These are phyloP conservation scores for Phytophthora tentaculata DNA, from an alignment of 352 stramenopile genomes.

Conservation along the genomic window DNA sequence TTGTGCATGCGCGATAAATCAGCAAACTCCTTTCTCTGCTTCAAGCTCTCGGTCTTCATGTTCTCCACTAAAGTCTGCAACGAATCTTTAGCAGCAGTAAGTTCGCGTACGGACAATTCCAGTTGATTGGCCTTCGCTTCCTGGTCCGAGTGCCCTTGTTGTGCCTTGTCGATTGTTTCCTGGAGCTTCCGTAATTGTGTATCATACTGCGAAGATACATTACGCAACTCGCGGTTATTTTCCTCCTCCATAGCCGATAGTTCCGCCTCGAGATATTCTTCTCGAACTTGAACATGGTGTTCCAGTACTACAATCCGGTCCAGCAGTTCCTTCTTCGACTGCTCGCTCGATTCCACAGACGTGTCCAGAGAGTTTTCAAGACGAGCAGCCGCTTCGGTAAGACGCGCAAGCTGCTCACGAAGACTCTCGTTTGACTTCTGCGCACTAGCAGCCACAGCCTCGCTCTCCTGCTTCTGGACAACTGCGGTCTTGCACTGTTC, in stretches of 20 bases:
- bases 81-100: conserved; percentile 36
- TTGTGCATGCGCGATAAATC: conserved; percentile 75
- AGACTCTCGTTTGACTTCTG: conserved; percentile 34
- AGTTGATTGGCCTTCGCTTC: conserved; percentile 25
- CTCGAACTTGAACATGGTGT: conserved; percentile 33
- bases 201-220: conserved; percentile 40
- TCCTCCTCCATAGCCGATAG: conserved; percentile 29
- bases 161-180: conserved; percentile 25
- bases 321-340: conserved; percentile 42
- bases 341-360: conserved; percentile 38
- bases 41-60: conserved; percentile 41
- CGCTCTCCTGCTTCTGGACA: conserved; percentile 24
- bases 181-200: conserved; percentile 35
- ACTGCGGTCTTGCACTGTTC: conserved; percentile 34
- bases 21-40: conserved; percentile 67
- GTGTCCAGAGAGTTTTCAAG: conserved; percentile 41
- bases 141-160: conserved; percentile 10
- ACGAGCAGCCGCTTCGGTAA: conserved; percentile 29
- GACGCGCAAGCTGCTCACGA: conserved; percentile 20
- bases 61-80: conserved; percentile 37
- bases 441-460: conserved; percentile 5
- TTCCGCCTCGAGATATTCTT: conserved; percentile 35
- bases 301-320: conserved; percentile 36
- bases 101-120: conserved; percentile 18
- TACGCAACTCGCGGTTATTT: conserved; percentile 29